A percentile compares a stretch with the other conserved stretches of the same genome.
Evolutionary conservation across 257 asterid genomes (phyloP).

Genomic region (Salvia hispanica): DNA sequence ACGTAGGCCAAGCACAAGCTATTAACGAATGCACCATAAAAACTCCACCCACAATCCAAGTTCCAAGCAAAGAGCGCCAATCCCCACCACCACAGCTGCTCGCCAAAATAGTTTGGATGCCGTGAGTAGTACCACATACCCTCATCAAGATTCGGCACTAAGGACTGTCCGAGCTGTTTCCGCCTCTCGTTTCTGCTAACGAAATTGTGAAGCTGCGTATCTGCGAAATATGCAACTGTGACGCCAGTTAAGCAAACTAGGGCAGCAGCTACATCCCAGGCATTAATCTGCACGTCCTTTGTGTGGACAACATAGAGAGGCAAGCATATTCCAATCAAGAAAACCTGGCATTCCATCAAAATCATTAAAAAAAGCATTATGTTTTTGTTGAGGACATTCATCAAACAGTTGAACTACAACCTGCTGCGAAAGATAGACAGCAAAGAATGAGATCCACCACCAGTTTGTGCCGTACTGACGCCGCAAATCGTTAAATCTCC

Average conservation of each 20-base stretch:
- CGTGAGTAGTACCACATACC: constrained; percentile 86
- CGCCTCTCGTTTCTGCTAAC: constrained; percentile 53
- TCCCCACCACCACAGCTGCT: constrained; percentile 99
- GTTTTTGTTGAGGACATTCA: constrained; percentile 36
- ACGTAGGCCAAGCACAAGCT: constrained; percentile 83
- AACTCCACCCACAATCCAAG: constrained; percentile 62
- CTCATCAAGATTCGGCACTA: constrained; percentile 64
- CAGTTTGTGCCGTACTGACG: constrained; percentile 62
- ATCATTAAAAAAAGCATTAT: not conserved
- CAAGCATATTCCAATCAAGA: constrained; percentile 77
- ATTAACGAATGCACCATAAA: constrained; percentile 66
- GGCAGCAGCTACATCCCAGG: constrained; percentile 65
- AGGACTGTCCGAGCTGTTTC: constrained; percentile 50
- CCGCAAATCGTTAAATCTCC: constrained; percentile 82
- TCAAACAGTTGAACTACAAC: constrained; percentile 45
- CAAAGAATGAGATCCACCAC: constrained; percentile 97
- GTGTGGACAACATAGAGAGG: constrained; percentile 78
- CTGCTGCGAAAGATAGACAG: constrained; percentile 81
- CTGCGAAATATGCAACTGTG: constrained; percentile 65
- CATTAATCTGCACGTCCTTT: constrained; percentile 42
- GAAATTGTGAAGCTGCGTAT: constrained; percentile 74
- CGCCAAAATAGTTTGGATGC: constrained; percentile 94
- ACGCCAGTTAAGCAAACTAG: constrained; percentile 64
- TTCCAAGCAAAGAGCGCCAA: constrained; percentile 69
- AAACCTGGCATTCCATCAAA: constrained; percentile 50